A percentile compares a stretch with the other conserved stretches of the same genome.
phyloP scores from a whole-genome alignment of 2,329 filamentous ascomycete species.

The Xylariaceae sp. region DNA sequence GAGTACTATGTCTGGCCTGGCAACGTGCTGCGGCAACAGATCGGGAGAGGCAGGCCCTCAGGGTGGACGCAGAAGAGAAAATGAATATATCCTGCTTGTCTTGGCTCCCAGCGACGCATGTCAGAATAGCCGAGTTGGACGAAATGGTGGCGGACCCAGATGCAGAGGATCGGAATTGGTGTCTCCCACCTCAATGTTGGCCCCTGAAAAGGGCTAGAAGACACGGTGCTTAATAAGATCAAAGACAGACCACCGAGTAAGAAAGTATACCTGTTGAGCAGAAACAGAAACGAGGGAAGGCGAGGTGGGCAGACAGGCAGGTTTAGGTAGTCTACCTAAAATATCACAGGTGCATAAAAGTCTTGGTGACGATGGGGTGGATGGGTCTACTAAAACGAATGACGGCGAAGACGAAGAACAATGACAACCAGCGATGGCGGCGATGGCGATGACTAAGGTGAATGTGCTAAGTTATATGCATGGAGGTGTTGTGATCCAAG shows the following conservation, averaged over 20 bases:
- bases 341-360: background rate
- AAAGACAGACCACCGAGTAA: too few species aligned
- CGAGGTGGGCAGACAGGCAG: background rate
- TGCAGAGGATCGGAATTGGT: slow-evolving; percentile 4
- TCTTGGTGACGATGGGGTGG: background rate
- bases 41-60: slow-evolving; percentile 19
- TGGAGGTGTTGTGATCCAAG: slow-evolving; percentile 10
- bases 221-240: too few species aligned
- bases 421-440: too few species aligned
- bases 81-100: slow-evolving; percentile 28
- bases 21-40: slow-evolving; percentile 21
- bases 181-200: background rate
- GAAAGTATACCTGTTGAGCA: background rate
- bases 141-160: slow-evolving; percentile 3
- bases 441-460: slow-evolving; percentile 13
- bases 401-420: slow-evolving; percentile 4
- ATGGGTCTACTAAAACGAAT: background rate
- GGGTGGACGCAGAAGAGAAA: slow-evolving; percentile 17
- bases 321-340: background rate
- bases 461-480: background rate
- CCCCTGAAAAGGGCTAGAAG: slow-evolving; percentile 9
- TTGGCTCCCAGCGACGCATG: slow-evolving; percentile 29
- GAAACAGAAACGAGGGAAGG: background rate
- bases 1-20: slow-evolving; percentile 20
- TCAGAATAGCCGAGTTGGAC: slow-evolving; percentile 31